Base-by-base conservation (phyloP, 108 stramenopile species). In the Cyclotella choctawhatcheeana region DNA sequence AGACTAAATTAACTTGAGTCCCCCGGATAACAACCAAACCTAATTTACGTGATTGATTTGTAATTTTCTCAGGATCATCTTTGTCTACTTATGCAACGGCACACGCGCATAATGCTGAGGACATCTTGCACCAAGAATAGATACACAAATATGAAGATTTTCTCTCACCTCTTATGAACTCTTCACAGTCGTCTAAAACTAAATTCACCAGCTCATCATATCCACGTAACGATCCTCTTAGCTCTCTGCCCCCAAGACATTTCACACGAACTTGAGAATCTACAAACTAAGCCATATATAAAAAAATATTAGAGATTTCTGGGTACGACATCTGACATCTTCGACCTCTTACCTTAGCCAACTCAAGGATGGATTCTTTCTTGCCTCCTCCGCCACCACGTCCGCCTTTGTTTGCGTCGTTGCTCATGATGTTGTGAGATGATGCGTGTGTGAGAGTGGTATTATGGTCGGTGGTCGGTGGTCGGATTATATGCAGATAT, bases 121-220 rank as follows among this genome's bases (percentile, higher is more conserved):
- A n/a, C n/a, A n/a, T n/a, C n/a, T n/a, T n/a, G n/a, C n/a, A n/a
- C n/a, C n/a, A n/a, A n/a, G n/a, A n/a, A n/a, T n/a, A n/a, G n/a
- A n/a, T n/a, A n/a, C n/a, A n/a, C n/a, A n/a, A n/a, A n/a, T n/a
- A n/a, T n/a, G n/a, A n/a, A n/a, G n/a, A n/a, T n/a, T n/a, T n/a
- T n/a, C n/a, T n/a, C n/a, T 60, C 68, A 88, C 85, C 92, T 81
- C 93, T 61, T 64, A 94, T 35, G 72, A 87, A 94, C 67, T 94
- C 93, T 44, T 92, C 89, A 40, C 90, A 89, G 56, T 94, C 90
- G 43, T 94, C 93, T 40, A 94, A 72, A 0, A 94, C 93, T 18
- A 94, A 83, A 85, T 94, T 94, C 1, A 94, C 93, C 21, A 94
- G 66, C 34, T 94, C 93, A 62, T 94, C 93, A 76, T 94, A 94